Conservation (phyloP, 805 yeast genomes). For the Saturnispora halmiae region DNA sequence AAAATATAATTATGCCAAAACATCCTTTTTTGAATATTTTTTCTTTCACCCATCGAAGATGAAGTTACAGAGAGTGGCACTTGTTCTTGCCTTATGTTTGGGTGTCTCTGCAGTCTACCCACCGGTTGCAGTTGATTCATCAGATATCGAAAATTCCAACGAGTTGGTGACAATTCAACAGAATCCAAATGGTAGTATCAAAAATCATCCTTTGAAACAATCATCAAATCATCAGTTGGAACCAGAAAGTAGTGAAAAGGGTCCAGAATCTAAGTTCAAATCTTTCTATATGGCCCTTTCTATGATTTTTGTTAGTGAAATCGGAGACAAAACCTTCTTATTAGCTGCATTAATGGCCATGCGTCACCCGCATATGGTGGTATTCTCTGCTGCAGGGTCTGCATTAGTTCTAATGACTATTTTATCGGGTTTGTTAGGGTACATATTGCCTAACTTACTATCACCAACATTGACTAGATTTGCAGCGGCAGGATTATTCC, state of each 20-base stretch:
- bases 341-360: conserved; percentile 98
- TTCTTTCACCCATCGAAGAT: neutral
- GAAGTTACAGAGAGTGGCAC: neutral
- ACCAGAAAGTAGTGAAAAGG: neutral
- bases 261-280: conserved; percentile 11
- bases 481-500: conserved; percentile 70
- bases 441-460: conserved; percentile 74
- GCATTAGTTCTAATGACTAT: conserved; percentile 88
- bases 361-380: conserved; percentile 76
- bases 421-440: conserved; percentile 85
- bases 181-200: neutral
- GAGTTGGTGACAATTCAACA: conserved; percentile 16
- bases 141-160: conserved; percentile 3
- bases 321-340: conserved; percentile 94
- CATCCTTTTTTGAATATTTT: neutral
- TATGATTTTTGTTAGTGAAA: conserved; percentile 92
- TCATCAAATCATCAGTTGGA: neutral
- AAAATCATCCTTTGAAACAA: neutral
- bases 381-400: conserved; percentile 80
- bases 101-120: conserved; percentile 16
- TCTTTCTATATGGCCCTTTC: conserved; percentile 71
- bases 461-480: conserved; percentile 75
- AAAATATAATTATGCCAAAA: neutral
- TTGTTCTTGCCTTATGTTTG: neutral
- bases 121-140: conserved; percentile 8